These are phyloP conservation scores for Rhododendron simsii DNA, from an alignment of 148 eudicot genomes.

Conservation along the genomic window DNA sequence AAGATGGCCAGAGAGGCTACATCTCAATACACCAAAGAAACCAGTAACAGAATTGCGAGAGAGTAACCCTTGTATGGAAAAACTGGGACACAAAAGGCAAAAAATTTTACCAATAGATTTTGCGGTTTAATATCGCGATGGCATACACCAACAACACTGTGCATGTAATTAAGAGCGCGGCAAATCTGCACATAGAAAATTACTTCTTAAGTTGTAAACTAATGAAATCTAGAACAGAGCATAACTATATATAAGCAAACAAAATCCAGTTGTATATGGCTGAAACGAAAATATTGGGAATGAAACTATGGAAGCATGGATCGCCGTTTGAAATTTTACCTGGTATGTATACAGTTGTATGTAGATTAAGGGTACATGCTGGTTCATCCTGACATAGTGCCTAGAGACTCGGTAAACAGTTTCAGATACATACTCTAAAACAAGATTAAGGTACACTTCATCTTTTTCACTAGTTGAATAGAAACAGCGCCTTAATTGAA, in stretches of 20 bases:
- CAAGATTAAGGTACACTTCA: constrained; percentile 88
- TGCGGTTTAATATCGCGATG: constrained; percentile 98
- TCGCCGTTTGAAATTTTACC: constrained; percentile 31
- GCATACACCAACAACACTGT: constrained; percentile 81
- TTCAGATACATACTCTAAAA: constrained; percentile 90
- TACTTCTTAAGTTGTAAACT: neutral
- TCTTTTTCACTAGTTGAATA: constrained; percentile 83
- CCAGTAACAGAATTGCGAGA: neutral
- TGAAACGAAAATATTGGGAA: neutral
- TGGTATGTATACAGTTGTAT: constrained; percentile 82
- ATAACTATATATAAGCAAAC: neutral
- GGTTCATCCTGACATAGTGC: constrained; percentile 60
- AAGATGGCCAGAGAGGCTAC: neutral
- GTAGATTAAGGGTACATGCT: constrained; percentile 64
- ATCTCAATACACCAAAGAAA: neutral
- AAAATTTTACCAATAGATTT: constrained; percentile 68
- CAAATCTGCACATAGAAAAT: constrained; percentile 52
- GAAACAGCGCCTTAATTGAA: constrained; percentile 65
- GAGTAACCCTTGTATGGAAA: neutral
- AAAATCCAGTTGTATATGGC: neutral
- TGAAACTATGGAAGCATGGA: neutral
- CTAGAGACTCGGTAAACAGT: constrained; percentile 72
- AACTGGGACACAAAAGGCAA: neutral
- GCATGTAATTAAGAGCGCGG: constrained; percentile 79
- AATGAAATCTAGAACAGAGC: neutral